A percentile compares a stretch with the other conserved stretches of the same genome.
These are phyloP conservation scores for Tuber umbilicatum DNA, from an alignment of 495 filamentous ascomycete species.

Conservation along the genomic window DNA sequence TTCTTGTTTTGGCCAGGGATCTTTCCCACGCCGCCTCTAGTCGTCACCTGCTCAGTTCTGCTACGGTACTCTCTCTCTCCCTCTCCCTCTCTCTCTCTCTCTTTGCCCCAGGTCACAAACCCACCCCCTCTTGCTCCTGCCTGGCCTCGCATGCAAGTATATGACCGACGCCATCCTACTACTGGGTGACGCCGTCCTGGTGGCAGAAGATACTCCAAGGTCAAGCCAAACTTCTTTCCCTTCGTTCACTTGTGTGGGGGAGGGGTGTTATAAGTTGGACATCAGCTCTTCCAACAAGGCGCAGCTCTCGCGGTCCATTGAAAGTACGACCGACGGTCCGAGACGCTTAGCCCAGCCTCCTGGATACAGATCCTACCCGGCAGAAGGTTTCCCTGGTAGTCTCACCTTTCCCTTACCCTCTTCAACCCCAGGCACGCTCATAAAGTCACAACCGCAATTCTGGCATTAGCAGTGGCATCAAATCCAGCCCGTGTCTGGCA, in stretches of 20 bases:
- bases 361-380: slow-evolving; percentile 40
- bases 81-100: slow-evolving; percentile 13
- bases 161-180: slow-evolving; percentile 29
- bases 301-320: slow-evolving; percentile 38
- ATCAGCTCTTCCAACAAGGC: slow-evolving; percentile 39
- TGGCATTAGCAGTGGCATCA: slow-evolving; percentile 42
- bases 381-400: slow-evolving; percentile 35
- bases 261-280: slow-evolving; percentile 38
- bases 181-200: slow-evolving; percentile 33
- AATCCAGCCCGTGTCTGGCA: slow-evolving; percentile 39
- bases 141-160: slow-evolving; percentile 37
- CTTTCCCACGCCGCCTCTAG: slow-evolving; percentile 39
- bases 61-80: background rate
- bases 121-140: slow-evolving; percentile 33
- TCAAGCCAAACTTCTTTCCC: slow-evolving; percentile 25
- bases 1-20: slow-evolving; percentile 41
- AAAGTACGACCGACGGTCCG: slow-evolving; percentile 35
- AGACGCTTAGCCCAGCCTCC: slow-evolving; percentile 37
- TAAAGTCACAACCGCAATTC: slow-evolving; percentile 41
- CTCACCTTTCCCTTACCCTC: slow-evolving; percentile 37
- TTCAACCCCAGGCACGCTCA: slow-evolving; percentile 34
- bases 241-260: slow-evolving; percentile 34
- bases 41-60: slow-evolving; percentile 40
- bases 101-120: slow-evolving; percentile 35
- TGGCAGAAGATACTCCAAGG: slow-evolving; percentile 30